Evolutionary conservation across 2,329 filamentous ascomycete species (phyloP).

Genomic region (Cordyceps tenuipes): DNA sequence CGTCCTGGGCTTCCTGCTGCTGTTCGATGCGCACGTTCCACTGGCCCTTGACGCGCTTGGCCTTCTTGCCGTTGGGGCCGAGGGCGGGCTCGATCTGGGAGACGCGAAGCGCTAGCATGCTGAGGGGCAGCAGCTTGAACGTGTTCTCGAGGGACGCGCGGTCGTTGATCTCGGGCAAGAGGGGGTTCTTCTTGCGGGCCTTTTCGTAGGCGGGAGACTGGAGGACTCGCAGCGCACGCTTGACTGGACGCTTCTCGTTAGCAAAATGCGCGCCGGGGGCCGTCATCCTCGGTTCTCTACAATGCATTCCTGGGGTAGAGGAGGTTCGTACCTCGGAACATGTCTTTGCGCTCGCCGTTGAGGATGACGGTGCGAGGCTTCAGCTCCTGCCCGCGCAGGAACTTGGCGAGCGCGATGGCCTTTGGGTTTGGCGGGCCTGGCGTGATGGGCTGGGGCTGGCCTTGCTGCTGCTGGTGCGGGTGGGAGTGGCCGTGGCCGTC

Average conservation of each 20-base stretch:
- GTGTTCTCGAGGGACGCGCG: conserved; percentile 82
- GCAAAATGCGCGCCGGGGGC: not conserved
- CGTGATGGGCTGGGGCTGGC: conserved; percentile 57
- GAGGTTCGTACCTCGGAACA: conserved; percentile 71
- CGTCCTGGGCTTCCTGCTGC: conserved; percentile 80
- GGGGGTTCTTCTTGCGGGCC: conserved; percentile 79
- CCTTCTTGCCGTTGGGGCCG: conserved; percentile 55
- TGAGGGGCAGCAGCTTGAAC: conserved; percentile 91
- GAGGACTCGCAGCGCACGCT: conserved; percentile 86
- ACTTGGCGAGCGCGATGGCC: conserved; percentile 81
- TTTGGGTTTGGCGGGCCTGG: conserved; percentile 81
- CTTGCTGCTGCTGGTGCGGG: conserved; percentile 29
- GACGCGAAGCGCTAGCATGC: conserved; percentile 86
- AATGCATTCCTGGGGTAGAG: not conserved
- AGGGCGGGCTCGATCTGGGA: conserved; percentile 64
- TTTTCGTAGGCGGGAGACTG: conserved; percentile 86
- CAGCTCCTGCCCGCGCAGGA: conserved; percentile 72
- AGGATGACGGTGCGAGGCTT: conserved; percentile 89
- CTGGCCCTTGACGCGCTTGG: conserved; percentile 87
- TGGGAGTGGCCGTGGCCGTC: conserved; percentile 24
- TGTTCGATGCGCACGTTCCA: conserved; percentile 96
- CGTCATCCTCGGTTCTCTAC: not conserved
- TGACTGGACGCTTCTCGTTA: conserved; percentile 51
- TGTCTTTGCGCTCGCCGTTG: conserved; percentile 93
- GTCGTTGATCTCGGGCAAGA: conserved; percentile 81